phyloP scores from a whole-genome alignment of 2,329 filamentous ascomycete species.

The Chlorencoelia australis region DNA sequence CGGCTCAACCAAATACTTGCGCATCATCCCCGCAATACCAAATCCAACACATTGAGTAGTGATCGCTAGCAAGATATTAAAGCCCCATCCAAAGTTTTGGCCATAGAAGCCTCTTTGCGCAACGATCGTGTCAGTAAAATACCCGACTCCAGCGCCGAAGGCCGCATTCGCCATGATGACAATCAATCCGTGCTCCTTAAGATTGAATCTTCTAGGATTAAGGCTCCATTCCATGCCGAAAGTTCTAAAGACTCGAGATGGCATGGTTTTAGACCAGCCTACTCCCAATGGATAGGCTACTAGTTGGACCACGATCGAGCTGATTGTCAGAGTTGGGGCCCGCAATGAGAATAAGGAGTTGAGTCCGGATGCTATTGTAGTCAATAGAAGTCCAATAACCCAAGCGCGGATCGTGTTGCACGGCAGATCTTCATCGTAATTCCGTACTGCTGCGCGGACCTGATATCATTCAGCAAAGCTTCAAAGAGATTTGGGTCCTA shows the following conservation, averaged over 20 bases:
- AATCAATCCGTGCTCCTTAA: constrained; percentile 61
- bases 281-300: constrained; percentile 40
- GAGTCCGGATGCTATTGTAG: constrained; percentile 14
- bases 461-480: neutral
- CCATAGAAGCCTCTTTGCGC: constrained; percentile 65
- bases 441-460: constrained; percentile 12
- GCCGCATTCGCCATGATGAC: constrained; percentile 44
- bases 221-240: constrained; percentile 32
- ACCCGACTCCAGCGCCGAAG: constrained; percentile 34
- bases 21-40: constrained; percentile 48
- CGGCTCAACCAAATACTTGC: constrained; percentile 48
- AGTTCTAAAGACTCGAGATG: constrained; percentile 19
- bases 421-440: constrained; percentile 50
- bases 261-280: constrained; percentile 25
- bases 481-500: neutral
- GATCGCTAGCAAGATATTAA: constrained; percentile 48
- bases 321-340: constrained; percentile 33
- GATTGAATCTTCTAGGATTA: constrained; percentile 57
- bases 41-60: constrained; percentile 54
- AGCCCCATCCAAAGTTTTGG: constrained; percentile 53
- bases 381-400: constrained; percentile 34
- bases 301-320: constrained; percentile 21
- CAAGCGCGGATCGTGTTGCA: constrained; percentile 57
- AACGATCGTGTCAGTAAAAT: constrained; percentile 64
- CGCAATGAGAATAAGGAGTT: constrained; percentile 26